Base-by-base conservation (phyloP, 2,329 filamentous ascomycete genomes). In the Fonsecaea monophora region DNA sequence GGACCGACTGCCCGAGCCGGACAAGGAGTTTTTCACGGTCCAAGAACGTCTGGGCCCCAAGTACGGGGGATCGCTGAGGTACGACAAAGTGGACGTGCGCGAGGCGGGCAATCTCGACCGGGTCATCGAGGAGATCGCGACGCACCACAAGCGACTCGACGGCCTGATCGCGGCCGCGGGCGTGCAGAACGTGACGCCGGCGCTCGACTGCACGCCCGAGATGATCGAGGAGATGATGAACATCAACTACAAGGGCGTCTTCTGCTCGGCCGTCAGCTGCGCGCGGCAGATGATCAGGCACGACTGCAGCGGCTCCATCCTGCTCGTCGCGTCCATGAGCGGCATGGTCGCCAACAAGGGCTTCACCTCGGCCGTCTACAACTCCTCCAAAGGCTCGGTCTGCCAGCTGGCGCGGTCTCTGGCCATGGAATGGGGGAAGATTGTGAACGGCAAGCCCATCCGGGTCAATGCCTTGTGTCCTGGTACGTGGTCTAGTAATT, bases 241-340 rank as follows among this genome's bases (percentile, higher is more conserved):
- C 12, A 73, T 75, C 64, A 76, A 75, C 69, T 69, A 67, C 61
- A 70, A 66, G 2, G 73, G 72, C 0, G 73, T 70, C 8, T 75
- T 72, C 50, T 53, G 70, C 1, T 57, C 71, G 0, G 74, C 73
- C 0, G 67, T 74, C 25, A 76, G 87, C 86, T n/a, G 85, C 83
- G 87, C 87, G 18, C 86, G 86, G 75, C 85, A 88, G 75, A 88
- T 88, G 85, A 87, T 88, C 75, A 81, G 81, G 71, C 85, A 85
- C 73, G 53, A 84, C 8, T 84, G 83, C 58, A 84, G 85, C 37
- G 87, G 87, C 18, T 87, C 85, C 71, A 88, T 89, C 68, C 84
- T 83, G 9, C 78, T 89, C 75, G 88, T 89, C 73, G 87, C 85
- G 18, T 86, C 83, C 71, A 89, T 89, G 87, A 86, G 83, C 70